Base-by-base conservation (phyloP, 164 flowering plant species). In the Chimonanthus salicifolius region DNA sequence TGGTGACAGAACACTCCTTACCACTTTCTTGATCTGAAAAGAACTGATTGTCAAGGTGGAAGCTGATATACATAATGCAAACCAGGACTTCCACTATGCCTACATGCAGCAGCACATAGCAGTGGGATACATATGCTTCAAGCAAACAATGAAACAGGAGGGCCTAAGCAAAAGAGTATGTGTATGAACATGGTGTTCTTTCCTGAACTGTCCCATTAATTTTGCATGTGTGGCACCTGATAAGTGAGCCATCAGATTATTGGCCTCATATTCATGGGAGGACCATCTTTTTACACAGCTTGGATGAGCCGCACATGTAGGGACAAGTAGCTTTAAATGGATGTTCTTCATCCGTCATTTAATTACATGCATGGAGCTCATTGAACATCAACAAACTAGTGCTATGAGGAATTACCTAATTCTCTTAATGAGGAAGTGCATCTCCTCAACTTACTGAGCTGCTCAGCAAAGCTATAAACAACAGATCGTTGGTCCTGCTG, bases 401-500 rank as follows among this genome's bases (percentile, higher is more conserved):
- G 60, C 16, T 54, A 9, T 54, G 16, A 54, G 16, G 11, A 13
- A 33, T 58, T 71, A 71, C 64, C 82, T 43, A 87, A 75, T 54
- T 80, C 80, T 66, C 73, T 76, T 47, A 96, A 73, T 70, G 79
- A 75, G 9, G 76, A 79, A 3, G 79, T 58, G 72, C 75, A 79
- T 51, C 77, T 78, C 67, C 80, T 81, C 76, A 92, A 82, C 49
- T 62, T 43, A 65, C 72, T 78, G 64, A 92, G 54, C 54, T 84
- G 76, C 72, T 83, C 75, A 45, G 89, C 75, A 70, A 92, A 84
- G 58, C 58, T 69, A 82, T 89, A 87, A 2, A 85, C 92, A 66
- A 87, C 74, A 65, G 50, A 80, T 33, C 93, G 86, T 72, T 96
- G 99, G 68, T 81, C 87, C 80, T 88, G 92, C 76, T 92, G 97